Base-by-base conservation (phyloP, 2,329 filamentous ascomycete genomes). In the Arthrinium puccinioides region DNA sequence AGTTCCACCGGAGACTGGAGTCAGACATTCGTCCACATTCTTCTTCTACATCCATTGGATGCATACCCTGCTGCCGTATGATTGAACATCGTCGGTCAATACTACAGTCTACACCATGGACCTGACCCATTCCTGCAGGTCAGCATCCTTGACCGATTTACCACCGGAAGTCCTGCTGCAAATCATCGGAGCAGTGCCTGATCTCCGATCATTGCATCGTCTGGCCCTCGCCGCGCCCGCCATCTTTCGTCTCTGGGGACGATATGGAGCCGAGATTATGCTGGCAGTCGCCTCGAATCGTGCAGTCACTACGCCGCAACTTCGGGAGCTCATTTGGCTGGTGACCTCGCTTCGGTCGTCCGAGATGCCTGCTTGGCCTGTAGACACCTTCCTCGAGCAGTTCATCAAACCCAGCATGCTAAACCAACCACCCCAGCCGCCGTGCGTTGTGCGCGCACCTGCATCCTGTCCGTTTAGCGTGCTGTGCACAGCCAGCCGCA, bases 311-410 rank as follows among this genome's bases (percentile, higher is more conserved):
- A 26, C n/a, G 24, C 33, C 33, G 33, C 33, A 36, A 14, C 16
- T 26, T 10, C 33, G 33, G 15, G 33, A 36, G 21, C 2, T 28
- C 6, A 27, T 36, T 11, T 24, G 16, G 9, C 3, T 36, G n/a
- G 13, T 36, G 16, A 24, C 15, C 14, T 20, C 27, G 7, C 10
- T 14, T 14, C 33, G 33, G 24, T 7, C 33, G 9, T 19, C 23
- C 6, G 33, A 14, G n/a, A 9, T 36, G 33, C 33, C 33, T 15
- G 33, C 33, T 24, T 28, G 33, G 33, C 16, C 33, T 9, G 14
- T 28, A 14, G 23, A 16, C 15, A 16, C 13, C 15, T 28, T 36
- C 9, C 7, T n/a, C 30, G 15, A 21, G 15, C 8, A 5, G 8
- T 32, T 18, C 30, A 13, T 32, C 15, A 11, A n/a, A 14, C 25